These are phyloP conservation scores for Cymbopogon citratus DNA, from an alignment of 176 grass and related monocot species.

Conservation along the genomic window DNA sequence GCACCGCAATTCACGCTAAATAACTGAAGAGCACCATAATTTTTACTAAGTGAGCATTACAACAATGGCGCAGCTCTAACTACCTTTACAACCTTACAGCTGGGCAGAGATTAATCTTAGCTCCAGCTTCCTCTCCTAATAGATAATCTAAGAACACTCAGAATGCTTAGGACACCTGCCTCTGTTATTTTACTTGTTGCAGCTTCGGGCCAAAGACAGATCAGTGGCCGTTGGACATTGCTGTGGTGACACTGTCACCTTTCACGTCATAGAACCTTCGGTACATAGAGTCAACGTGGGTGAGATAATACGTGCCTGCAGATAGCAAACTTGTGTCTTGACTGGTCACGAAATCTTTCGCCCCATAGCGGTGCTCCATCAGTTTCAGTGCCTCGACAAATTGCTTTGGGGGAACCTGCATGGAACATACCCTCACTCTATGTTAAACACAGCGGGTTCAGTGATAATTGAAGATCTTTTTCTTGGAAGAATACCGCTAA, in stretches of 20 bases:
- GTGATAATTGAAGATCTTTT: not conserved
- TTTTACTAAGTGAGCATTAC: slow-evolving; percentile 11
- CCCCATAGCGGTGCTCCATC: slow-evolving; percentile 90
- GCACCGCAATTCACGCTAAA: not conserved
- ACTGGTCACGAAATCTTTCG: slow-evolving; percentile 80
- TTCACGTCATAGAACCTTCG: slow-evolving; percentile 74
- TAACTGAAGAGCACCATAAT: not conserved
- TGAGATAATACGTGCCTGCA: slow-evolving; percentile 78
- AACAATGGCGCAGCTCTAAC: slow-evolving; percentile 23
- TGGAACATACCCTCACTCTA: not conserved
- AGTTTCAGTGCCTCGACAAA: slow-evolving; percentile 74
- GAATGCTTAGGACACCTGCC: slow-evolving; percentile 10
- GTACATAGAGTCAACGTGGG: slow-evolving; percentile 77
- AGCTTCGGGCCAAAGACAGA: not conserved
- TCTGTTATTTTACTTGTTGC: slow-evolving; percentile 8
- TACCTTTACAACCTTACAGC: slow-evolving; percentile 33
- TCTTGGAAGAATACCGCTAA: not conserved
- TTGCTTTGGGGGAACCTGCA: slow-evolving; percentile 58
- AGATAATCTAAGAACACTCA: slow-evolving; percentile 1
- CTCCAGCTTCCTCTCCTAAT: not conserved
- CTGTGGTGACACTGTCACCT: not conserved
- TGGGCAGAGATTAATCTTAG: not conserved
- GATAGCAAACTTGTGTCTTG: slow-evolving; percentile 63
- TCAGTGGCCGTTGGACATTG: slow-evolving; percentile 42
- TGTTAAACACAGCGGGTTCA: not conserved